A percentile compares a stretch with the other conserved stretches of the same genome.
These are phyloP conservation scores for Colletotrichum melonis DNA, from an alignment of 2,329 filamentous ascomycete genomes.

Conservation along the genomic window DNA sequence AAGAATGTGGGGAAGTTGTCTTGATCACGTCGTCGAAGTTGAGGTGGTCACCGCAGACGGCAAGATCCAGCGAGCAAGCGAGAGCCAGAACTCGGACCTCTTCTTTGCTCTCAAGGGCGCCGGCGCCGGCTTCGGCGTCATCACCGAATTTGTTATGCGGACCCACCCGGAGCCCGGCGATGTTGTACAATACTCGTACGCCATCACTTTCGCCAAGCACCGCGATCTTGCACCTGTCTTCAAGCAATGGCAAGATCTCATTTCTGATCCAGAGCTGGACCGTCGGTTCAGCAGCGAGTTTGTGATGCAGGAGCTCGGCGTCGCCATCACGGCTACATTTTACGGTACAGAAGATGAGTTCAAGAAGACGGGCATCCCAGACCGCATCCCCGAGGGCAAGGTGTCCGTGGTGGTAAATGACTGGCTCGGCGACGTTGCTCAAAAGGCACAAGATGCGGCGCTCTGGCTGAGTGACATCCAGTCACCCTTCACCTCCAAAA, in stretches of 20 bases:
- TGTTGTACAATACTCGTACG: constrained; percentile 70
- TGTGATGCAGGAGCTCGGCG: constrained; percentile 63
- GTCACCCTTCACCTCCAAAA: constrained; percentile 67
- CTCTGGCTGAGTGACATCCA: constrained; percentile 60
- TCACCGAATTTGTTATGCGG: constrained; percentile 66
- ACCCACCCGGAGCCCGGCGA: constrained; percentile 66
- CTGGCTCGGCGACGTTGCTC: constrained; percentile 70
- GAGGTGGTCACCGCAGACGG: constrained; percentile 69
- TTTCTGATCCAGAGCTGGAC: constrained; percentile 65
- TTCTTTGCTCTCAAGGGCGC: constrained; percentile 69
- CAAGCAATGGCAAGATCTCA: constrained; percentile 68
- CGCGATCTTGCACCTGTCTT: constrained; percentile 61
- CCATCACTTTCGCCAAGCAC: constrained; percentile 60
- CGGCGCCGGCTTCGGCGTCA: constrained; percentile 65
- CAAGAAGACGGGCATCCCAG: constrained; percentile 59
- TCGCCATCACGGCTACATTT: constrained; percentile 69
- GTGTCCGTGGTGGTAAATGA: constrained; percentile 62
- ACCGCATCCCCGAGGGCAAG: constrained; percentile 56
- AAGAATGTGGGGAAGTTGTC: constrained; percentile 67
- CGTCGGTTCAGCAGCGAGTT: constrained; percentile 69
- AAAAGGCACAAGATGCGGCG: constrained; percentile 61
- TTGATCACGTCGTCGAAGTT: constrained; percentile 66
- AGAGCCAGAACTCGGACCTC: constrained; percentile 61
- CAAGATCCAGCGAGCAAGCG: constrained; percentile 58
- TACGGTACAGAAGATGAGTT: constrained; percentile 70